Evolutionary conservation across 306 rosid genomes (phyloP).

Genomic region (Pyrus pyrifolia): DNA sequence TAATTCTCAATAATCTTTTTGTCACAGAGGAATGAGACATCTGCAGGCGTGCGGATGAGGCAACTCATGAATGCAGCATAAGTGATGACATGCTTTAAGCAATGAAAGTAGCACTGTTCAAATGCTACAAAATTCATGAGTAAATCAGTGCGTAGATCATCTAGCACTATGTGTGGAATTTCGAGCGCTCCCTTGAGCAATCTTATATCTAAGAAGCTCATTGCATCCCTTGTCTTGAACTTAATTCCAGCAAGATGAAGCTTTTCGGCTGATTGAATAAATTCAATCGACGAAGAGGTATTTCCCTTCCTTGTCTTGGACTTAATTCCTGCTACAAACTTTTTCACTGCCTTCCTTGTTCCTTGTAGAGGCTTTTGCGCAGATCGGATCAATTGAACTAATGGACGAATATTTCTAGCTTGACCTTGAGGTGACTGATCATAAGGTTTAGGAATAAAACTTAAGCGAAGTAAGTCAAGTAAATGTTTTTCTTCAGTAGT

Average conservation of each 20-base stretch:
- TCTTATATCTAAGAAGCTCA: conserved; percentile 26
- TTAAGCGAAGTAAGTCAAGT: conserved; percentile 43
- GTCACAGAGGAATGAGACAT: conserved; percentile 46
- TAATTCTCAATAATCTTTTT: conserved; percentile 43
- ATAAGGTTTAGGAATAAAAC: conserved; percentile 9
- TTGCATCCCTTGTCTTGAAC: conserved; percentile 1
- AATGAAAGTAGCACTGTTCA: conserved; percentile 40
- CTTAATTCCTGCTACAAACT: too few species aligned
- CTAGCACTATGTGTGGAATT: conserved; percentile 42
- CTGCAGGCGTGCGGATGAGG: conserved; percentile 37
- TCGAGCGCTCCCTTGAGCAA: conserved; percentile 37
- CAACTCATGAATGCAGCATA: conserved; percentile 46
- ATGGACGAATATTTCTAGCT: not conserved
- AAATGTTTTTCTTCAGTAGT: conserved; percentile 19
- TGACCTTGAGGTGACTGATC: not conserved
- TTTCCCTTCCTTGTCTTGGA: not conserved
- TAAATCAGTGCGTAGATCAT: conserved; percentile 21
- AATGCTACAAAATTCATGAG: conserved; percentile 45
- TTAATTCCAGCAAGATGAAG: conserved; percentile 43
- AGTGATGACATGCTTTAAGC: conserved; percentile 30
- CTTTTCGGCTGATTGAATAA: conserved; percentile 13
- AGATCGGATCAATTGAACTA: too few species aligned
- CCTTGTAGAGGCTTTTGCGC: too few species aligned
- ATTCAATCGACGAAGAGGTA: not conserved
- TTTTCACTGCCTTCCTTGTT: too few species aligned